phyloP scores from a whole-genome alignment of 1,139 yeast genomes.

The Kodamaea fungicola region DNA sequence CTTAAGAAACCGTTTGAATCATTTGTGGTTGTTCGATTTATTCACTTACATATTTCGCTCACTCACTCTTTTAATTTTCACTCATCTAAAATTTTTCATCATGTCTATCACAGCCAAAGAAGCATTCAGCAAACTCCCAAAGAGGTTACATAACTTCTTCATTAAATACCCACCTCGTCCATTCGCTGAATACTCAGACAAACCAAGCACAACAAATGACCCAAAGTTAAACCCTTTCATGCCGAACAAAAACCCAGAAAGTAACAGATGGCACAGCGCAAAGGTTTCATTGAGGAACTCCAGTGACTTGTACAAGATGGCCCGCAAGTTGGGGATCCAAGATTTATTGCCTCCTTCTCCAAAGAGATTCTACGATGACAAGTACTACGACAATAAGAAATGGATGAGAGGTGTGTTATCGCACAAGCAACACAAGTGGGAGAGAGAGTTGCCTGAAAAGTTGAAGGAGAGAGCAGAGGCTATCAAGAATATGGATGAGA shows the following conservation, averaged over 20 bases:
- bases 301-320: conserved; percentile 80
- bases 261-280: conserved; percentile 75
- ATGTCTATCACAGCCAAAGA: conserved; percentile 28
- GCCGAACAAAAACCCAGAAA: conserved; percentile 80
- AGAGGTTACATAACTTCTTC: conserved; percentile 70
- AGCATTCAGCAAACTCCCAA: conserved; percentile 64
- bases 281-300: conserved; percentile 80
- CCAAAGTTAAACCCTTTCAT: conserved; percentile 82
- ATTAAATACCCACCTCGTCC: conserved; percentile 84
- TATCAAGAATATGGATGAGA: conserved; percentile 67
- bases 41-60: too few relatives aligned
- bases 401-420: conserved; percentile 74
- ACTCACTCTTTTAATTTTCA: background rate
- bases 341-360: conserved; percentile 76
- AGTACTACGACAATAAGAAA: conserved; percentile 65
- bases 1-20: too few relatives aligned
- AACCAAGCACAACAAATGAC: conserved; percentile 64
- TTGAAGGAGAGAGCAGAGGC: conserved; percentile 64
- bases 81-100: background rate
- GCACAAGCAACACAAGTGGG: conserved; percentile 83
- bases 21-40: too few relatives aligned
- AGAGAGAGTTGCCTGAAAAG: conserved; percentile 63
- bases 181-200: conserved; percentile 58
- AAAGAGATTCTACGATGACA: conserved; percentile 76
- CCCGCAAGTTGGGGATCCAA: conserved; percentile 74